These are phyloP conservation scores for Strigomonas oncopelti DNA, from an alignment of 208 protist genomes.

Conservation along the genomic window DNA sequence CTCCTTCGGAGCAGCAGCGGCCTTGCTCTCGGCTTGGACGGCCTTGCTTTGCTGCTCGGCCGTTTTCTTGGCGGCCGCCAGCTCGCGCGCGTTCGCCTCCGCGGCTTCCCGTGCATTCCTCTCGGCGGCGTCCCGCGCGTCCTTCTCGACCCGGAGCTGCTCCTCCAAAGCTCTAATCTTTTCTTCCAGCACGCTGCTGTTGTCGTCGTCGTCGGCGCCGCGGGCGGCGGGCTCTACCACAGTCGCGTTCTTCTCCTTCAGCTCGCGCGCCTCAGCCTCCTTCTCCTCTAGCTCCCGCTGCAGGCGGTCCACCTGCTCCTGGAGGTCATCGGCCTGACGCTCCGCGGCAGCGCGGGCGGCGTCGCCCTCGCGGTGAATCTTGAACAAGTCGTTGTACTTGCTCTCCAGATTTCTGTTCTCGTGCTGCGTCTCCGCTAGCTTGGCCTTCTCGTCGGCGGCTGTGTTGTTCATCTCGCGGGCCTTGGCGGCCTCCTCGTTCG, in stretches of 20 bases:
- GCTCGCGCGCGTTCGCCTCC: slow-evolving; percentile 1
- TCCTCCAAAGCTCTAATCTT: neutral
- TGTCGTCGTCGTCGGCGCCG: neutral
- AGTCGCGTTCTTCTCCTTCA: slow-evolving; percentile 31
- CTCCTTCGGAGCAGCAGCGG: slow-evolving; percentile 12
- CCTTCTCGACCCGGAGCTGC: neutral
- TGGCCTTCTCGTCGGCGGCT: neutral
- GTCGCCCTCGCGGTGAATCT: slow-evolving; percentile 1
- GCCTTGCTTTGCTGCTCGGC: slow-evolving; percentile 19
- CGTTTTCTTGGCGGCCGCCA: neutral
- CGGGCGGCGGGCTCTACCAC: slow-evolving; percentile 10
- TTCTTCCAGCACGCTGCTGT: neutral
- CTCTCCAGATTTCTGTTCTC: slow-evolving; percentile 11
- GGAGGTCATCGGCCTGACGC: neutral
- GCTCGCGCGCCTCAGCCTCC: slow-evolving; percentile 11
- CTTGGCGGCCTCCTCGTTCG: slow-evolving; percentile 7
- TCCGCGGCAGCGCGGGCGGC: slow-evolving; percentile 10
- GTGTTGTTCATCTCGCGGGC: neutral
- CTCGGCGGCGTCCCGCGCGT: slow-evolving; percentile 4
- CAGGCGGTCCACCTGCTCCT: neutral
- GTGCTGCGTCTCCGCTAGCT: slow-evolving; percentile 11
- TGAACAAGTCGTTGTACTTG: neutral
- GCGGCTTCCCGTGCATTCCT: slow-evolving; percentile 10
- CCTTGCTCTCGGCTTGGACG: slow-evolving; percentile 7
- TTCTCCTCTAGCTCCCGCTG: slow-evolving; percentile 2